Base-by-base conservation (phyloP, 352 stramenopile species). In the Globisporangium parvum region DNA sequence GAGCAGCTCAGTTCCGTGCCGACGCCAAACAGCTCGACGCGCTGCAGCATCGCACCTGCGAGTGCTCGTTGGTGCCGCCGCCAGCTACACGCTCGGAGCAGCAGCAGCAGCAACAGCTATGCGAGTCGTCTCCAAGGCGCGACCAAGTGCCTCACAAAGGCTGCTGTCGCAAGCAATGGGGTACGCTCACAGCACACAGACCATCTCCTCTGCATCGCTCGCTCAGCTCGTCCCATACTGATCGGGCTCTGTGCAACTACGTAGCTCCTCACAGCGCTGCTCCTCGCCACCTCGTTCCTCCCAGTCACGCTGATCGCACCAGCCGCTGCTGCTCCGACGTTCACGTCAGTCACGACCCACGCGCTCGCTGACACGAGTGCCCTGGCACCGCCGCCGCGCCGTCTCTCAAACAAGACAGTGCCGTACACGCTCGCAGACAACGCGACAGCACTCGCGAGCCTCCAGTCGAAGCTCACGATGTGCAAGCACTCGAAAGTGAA, bases 401-500 rank as follows among this genome's bases (percentile, higher is more conserved):
- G 37, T 21, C 40, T 62, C 37, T 39, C 21, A 62, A 42, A 31
- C 51, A 72, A 44, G 49, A 69, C 53, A 3, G 60, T 70, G 6
- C 62, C 64, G 0, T 70, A 69, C 59, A 70, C 69, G 15, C 66
- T 80, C 4, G 63, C 67, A 11, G 59, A 70, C 18, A 77, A 82
- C 51, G 45, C 47, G 11, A 71, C 65, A n/a, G 70, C 63, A 17
- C 63, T 82, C 24, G 60, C 65, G 11, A 61, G 59, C 20, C 56
- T 86, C 47, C 53, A 74, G 12, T 57, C 78, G 45, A 66, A 84
- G 39, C 61, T 85, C 6, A 82, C 77, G 47, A 76, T 63, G 23
- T 93, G 82, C 59, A 82, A 72, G 57, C 89, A 87, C 66, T 89
- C 82, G 17, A 70, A 73, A 40, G 71, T 57, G 23, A 67, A 77